Percentiles rank a stretch among this genome's conserved stretches.
Conservation (phyloP, 164 flowering plant species). For the Chimonanthus salicifolius region DNA sequence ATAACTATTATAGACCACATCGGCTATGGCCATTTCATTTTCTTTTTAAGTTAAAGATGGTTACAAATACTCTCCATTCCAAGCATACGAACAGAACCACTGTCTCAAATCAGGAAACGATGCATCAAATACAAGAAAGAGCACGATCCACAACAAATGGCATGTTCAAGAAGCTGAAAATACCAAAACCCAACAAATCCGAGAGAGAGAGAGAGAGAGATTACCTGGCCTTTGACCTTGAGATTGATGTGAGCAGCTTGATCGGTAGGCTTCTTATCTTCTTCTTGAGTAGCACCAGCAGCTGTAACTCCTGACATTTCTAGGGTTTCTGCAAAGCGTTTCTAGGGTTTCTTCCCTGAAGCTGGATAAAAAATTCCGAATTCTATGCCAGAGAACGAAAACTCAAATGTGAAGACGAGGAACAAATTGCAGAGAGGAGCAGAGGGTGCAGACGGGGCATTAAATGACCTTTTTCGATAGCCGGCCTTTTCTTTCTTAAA, state of each 20-base stretch:
- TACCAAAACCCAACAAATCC: neutral
- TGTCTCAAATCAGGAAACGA: too few species aligned
- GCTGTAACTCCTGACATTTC: constrained; percentile 14
- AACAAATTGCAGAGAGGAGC: neutral
- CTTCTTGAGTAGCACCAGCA: constrained; percentile 13
- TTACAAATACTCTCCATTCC: too few species aligned
- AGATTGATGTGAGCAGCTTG: constrained; percentile 23
- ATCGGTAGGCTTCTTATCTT: constrained; percentile 23
- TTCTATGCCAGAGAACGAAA: neutral
- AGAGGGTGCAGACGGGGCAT: neutral
- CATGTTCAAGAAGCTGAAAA: neutral
- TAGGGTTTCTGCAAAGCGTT: neutral
- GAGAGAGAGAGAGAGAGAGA: neutral
- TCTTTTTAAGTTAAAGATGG: too few species aligned
- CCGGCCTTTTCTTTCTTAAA: neutral
- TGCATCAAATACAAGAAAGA: neutral
- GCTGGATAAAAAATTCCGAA: neutral
- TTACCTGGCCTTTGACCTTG: constrained; percentile 25
- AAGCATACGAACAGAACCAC: too few species aligned
- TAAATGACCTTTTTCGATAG: neutral
- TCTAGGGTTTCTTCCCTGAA: constrained; percentile 6
- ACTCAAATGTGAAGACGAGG: neutral
- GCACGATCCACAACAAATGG: neutral
- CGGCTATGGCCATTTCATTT: too few species aligned
- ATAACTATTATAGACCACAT: too few species aligned